Conservation (phyloP, 148 eudicot species). For the Spergularia bocconei region DNA sequence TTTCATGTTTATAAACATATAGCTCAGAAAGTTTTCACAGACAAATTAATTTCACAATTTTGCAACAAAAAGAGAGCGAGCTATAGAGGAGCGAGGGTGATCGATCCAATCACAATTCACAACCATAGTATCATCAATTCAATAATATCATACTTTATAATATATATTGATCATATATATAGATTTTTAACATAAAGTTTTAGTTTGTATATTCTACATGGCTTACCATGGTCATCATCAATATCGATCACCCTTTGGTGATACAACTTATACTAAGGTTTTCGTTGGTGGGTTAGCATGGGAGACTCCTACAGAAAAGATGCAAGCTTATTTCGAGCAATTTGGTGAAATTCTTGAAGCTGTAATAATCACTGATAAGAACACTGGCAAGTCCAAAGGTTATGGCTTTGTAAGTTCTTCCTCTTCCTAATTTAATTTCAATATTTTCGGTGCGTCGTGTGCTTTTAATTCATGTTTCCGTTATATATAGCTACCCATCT, state of each 20-base stretch:
- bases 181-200: not conserved
- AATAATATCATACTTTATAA: not conserved
- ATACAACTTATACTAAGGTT: constrained; percentile 77
- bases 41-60: not conserved
- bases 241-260: constrained; percentile 84
- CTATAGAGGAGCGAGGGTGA: too few species aligned
- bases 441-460: too few species aligned
- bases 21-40: not conserved
- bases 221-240: constrained; percentile 47
- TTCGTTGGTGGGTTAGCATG: constrained; percentile 94
- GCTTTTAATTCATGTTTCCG: not conserved
- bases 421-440: not conserved
- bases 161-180: not conserved
- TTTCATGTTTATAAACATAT: constrained; percentile 11
- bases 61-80: too few species aligned
- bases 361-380: constrained; percentile 74
- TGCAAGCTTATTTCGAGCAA: constrained; percentile 71
- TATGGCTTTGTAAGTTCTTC: constrained; percentile 82
- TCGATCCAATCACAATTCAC: too few species aligned
- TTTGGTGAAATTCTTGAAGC: constrained; percentile 93
- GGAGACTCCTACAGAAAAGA: constrained; percentile 82
- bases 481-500: too few species aligned
- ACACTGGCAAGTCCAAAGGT: constrained; percentile 88
- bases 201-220: constrained; percentile 8
- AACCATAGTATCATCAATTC: not conserved